phyloP scores from a whole-genome alignment of 73 alveolate species.

The Paramecium primaurelia region DNA sequence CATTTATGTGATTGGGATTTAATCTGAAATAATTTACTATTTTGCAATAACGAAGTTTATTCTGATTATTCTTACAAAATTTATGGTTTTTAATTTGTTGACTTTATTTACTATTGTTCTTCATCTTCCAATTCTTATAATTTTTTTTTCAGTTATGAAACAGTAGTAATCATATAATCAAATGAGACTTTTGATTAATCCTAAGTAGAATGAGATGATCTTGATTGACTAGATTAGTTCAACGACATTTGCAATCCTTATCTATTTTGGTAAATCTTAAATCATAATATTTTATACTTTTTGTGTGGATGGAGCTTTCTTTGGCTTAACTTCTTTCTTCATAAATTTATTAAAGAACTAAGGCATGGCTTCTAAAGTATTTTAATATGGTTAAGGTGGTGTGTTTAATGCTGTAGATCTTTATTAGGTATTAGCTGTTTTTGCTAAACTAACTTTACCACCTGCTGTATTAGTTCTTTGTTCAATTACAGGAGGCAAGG shows the following conservation, averaged over 20 bases:
- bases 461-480: not conserved
- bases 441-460: not conserved
- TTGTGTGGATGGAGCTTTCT: not conserved
- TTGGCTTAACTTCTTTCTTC: not conserved
- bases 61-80: not conserved
- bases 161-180: not conserved
- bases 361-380: not conserved
- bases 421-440: not conserved
- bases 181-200: conserved; percentile 2
- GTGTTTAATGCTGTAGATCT: not conserved
- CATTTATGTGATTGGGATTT: not conserved
- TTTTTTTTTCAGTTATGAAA: not conserved
- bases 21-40: not conserved
- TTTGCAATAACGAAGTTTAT: not conserved
- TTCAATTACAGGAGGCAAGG: not conserved
- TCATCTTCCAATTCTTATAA: not conserved
- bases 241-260: not conserved
- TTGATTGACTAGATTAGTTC: not conserved
- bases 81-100: not conserved
- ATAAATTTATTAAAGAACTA: not conserved
- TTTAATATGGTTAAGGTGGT: not conserved
- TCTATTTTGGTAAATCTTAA: not conserved
- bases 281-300: not conserved
- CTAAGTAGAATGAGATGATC: not conserved
- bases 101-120: not conserved